Evolutionary conservation across 148 eudicot genomes (phyloP).

Genomic region (Camellia japonica): DNA sequence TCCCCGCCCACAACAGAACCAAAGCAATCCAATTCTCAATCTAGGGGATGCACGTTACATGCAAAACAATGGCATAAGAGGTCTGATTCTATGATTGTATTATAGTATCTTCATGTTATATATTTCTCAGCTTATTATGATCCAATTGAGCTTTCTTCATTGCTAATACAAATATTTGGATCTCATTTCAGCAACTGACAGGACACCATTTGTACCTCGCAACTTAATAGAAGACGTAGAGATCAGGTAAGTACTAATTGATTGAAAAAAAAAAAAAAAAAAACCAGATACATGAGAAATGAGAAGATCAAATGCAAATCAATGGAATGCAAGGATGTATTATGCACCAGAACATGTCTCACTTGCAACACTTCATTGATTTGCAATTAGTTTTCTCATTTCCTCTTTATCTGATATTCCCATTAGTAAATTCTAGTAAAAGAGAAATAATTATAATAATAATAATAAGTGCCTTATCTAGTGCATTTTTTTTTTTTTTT

Average conservation of each 20-base stretch:
- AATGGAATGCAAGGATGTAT: too few relatives aligned
- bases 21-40: constrained; percentile 1
- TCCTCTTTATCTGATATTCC: too few relatives aligned
- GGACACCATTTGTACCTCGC: constrained; percentile 18
- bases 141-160: neutral
- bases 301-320: too few relatives aligned
- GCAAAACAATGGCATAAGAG: constrained; percentile 29
- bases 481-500: too few relatives aligned
- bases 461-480: too few relatives aligned
- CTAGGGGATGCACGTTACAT: constrained; percentile 4
- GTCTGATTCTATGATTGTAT: constrained; percentile 17
- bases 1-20: constrained; percentile 15
- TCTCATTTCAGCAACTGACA: constrained; percentile 31
- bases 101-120: neutral
- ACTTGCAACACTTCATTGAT: too few relatives aligned
- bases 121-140: neutral
- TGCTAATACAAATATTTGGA: neutral
- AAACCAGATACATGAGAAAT: too few relatives aligned
- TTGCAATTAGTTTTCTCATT: too few relatives aligned
- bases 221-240: constrained; percentile 26
- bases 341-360: too few relatives aligned
- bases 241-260: constrained; percentile 38
- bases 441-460: neutral
- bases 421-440: neutral
- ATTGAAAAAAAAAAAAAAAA: neutral